Evolutionary conservation across 108 stramenopile species (phyloP).

Genomic region (Nannochloropsis gaditana): DNA sequence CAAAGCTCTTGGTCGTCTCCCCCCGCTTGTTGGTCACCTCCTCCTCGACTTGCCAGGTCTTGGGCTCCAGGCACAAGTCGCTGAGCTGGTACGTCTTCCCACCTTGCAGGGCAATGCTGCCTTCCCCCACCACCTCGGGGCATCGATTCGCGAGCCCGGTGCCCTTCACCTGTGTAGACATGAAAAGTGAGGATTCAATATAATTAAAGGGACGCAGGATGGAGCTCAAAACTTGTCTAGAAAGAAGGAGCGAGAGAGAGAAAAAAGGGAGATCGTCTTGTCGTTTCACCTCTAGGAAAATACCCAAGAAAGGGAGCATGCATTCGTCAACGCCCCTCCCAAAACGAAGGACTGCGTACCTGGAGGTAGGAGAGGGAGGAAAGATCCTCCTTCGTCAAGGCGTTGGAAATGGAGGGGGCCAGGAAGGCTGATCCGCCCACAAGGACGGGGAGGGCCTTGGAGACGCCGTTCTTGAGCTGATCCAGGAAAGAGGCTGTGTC

Average conservation of each 20-base stretch:
- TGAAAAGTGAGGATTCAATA: conserved; percentile 59
- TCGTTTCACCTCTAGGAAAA: too few relatives aligned
- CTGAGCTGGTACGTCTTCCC: conserved; percentile 62
- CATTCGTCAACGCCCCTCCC: neutral
- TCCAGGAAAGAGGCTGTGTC: neutral
- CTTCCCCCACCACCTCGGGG: conserved; percentile 82
- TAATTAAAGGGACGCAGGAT: neutral
- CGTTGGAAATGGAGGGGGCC: conserved; percentile 57
- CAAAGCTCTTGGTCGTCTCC: conserved; percentile 83
- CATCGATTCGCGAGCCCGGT: conserved; percentile 97
- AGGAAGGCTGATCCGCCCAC: conserved; percentile 17
- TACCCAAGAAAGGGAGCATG: too few relatives aligned
- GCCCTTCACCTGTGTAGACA: conserved; percentile 92
- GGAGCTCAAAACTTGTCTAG: neutral
- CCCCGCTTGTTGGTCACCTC: conserved; percentile 70
- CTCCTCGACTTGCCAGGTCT: conserved; percentile 75
- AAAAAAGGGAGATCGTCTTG: neutral
- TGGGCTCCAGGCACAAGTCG: conserved; percentile 97
- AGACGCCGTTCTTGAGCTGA: neutral
- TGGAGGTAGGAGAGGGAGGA: conserved; percentile 84
- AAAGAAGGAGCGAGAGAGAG: neutral
- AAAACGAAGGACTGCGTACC: conserved; percentile 45
- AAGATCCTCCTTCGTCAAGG: conserved; percentile 79
- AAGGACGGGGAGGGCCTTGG: conserved; percentile 50
- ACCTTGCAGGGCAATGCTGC: conserved; percentile 71